These are phyloP conservation scores for Dactylella cylindrospora DNA, from an alignment of 2,329 filamentous ascomycete species.

Conservation along the genomic window DNA sequence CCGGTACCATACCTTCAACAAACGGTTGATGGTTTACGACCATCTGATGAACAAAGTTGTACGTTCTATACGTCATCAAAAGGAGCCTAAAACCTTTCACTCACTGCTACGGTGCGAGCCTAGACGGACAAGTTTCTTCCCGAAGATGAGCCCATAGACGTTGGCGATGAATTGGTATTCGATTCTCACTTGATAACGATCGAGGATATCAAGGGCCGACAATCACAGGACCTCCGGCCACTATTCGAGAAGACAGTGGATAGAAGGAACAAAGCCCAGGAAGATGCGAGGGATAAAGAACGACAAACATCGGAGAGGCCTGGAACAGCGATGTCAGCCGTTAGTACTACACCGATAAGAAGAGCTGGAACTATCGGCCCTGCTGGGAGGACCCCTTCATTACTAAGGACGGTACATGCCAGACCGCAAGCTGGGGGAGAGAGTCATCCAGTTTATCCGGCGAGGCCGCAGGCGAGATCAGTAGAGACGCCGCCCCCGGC, in stretches of 20 bases:
- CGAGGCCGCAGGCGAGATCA: background rate
- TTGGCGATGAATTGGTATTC: slow-evolving; percentile 48
- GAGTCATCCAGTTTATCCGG: slow-evolving; percentile 19
- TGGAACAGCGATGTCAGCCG: too few species aligned
- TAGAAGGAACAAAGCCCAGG: too few species aligned
- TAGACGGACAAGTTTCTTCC: slow-evolving; percentile 49
- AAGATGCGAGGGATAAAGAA: too few species aligned
- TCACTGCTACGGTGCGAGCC: background rate
- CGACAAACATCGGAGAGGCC: too few species aligned
- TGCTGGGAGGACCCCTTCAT: slow-evolving; percentile 5
- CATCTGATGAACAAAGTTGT: slow-evolving; percentile 47
- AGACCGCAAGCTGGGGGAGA: slow-evolving; percentile 17
- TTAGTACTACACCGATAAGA: slow-evolving; percentile 23
- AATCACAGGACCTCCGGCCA: slow-evolving; percentile 47
- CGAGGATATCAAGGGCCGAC: slow-evolving; percentile 47
- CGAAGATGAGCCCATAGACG: slow-evolving; percentile 43
- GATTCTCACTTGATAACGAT: slow-evolving; percentile 48
- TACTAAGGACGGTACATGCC: slow-evolving; percentile 26
- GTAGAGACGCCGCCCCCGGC: background rate
- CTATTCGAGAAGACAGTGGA: slow-evolving; percentile 45
- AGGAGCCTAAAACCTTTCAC: background rate
- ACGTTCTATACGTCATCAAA: background rate
- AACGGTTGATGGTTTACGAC: slow-evolving; percentile 48
- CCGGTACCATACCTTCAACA: slow-evolving; percentile 49
- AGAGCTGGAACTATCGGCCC: background rate